A percentile compares a stretch with the other conserved stretches of the same genome.
These are phyloP conservation scores for Diplodia mutila DNA, from an alignment of 2,329 filamentous ascomycete genomes.

Conservation along the genomic window DNA sequence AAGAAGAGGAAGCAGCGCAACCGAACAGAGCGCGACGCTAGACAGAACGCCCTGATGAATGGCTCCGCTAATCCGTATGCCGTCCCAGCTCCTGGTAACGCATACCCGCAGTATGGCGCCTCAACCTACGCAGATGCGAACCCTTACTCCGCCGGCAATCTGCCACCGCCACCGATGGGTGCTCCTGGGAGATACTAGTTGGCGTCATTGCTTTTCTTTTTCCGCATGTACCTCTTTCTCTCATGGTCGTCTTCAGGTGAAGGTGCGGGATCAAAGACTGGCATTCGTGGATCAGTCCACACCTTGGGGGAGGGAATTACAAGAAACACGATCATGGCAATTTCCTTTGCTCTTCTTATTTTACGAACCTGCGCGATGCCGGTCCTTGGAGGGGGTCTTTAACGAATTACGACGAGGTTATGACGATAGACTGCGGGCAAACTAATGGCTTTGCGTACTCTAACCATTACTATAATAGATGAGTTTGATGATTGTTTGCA, in stretches of 20 bases:
- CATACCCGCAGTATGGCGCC: constrained; percentile 42
- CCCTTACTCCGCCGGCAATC: constrained; percentile 44
- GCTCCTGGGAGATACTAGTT: constrained; percentile 23
- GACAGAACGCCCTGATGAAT: constrained; percentile 41
- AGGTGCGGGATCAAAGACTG: constrained; percentile 14
- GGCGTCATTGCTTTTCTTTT: not conserved
- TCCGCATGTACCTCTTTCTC: not conserved
- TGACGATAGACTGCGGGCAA: constrained; percentile 9
- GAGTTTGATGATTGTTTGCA: constrained; percentile 5
- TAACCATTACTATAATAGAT: constrained; percentile 16
- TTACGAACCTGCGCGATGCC: constrained; percentile 6
- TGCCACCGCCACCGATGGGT: constrained; percentile 47
- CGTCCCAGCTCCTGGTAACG: constrained; percentile 35
- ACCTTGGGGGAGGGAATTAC: not conserved
- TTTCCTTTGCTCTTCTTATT: not conserved
- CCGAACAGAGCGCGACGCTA: constrained; percentile 49
- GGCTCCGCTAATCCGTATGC: constrained; percentile 43
- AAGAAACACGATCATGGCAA: not conserved
- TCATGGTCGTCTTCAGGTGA: not conserved
- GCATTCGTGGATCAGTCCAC: not conserved
- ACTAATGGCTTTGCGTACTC: not conserved
- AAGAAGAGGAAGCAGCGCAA: constrained; percentile 50
- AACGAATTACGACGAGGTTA: constrained; percentile 11
- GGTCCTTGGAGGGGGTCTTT: not conserved
- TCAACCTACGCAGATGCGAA: constrained; percentile 51